Percentiles rank a stretch among this genome's conserved stretches.
Conservation (phyloP, 179 eudicot species). For the Vitellaria paradoxa region DNA sequence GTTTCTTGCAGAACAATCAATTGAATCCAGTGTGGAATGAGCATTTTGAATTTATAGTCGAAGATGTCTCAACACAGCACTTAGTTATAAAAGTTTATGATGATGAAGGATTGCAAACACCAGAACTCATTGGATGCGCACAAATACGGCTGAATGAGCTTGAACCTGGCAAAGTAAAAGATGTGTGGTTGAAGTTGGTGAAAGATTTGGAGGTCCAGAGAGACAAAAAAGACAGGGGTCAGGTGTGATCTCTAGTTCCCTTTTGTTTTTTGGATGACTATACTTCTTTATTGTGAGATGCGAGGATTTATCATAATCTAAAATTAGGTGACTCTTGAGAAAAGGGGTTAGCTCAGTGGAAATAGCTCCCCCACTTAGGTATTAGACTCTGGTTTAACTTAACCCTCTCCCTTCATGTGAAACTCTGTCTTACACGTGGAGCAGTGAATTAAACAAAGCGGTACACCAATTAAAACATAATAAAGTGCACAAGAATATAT, state of each 20-base stretch:
- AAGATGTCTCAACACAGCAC: conserved; percentile 81
- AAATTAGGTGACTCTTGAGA: too few species aligned
- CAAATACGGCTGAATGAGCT: conserved; percentile 60
- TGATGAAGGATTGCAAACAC: conserved; percentile 86
- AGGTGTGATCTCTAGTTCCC: conserved; percentile 36
- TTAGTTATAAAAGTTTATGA: conserved; percentile 79
- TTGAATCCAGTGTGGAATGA: conserved; percentile 95
- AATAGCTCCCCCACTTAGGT: too few species aligned
- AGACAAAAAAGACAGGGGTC: conserved; percentile 83
- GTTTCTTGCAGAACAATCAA: conserved; percentile 56
- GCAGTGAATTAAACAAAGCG: too few species aligned
- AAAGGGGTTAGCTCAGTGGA: too few species aligned
- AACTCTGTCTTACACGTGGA: too few species aligned
- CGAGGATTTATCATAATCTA: too few species aligned
- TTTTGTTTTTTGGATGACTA: neutral
- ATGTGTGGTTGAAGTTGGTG: conserved; percentile 77
- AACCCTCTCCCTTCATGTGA: too few species aligned
- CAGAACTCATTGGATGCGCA: conserved; percentile 89
- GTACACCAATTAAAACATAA: too few species aligned
- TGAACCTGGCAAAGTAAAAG: conserved; percentile 85
- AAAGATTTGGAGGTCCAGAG: conserved; percentile 84
- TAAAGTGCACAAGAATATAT: too few species aligned
- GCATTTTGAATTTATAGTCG: conserved; percentile 84
- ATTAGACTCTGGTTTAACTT: too few species aligned
- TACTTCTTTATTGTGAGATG: neutral